A percentile compares a stretch with the other conserved stretches of the same genome.
Evolutionary conservation across 768 basidiomycete genomes (phyloP).

Genomic region (Boletellus sp.): DNA sequence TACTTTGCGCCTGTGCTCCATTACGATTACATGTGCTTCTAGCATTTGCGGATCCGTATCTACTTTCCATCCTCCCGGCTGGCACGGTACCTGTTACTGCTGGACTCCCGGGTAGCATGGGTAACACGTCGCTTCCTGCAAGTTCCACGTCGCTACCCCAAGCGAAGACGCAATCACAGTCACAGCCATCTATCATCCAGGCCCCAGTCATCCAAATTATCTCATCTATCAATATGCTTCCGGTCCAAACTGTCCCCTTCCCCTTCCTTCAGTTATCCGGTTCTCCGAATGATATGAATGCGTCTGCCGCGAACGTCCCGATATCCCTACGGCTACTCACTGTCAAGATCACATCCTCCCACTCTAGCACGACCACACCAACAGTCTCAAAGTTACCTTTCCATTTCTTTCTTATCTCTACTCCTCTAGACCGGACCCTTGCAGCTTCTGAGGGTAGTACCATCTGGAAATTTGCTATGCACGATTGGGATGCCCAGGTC

Average conservation of each 20-base stretch:
- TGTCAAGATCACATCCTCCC: conserved; percentile 39
- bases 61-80: conserved; percentile 70
- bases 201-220: conserved; percentile 66
- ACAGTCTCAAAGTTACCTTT: conserved; percentile 23
- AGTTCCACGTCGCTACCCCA: conserved; percentile 12
- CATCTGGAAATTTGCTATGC: conserved; percentile 74
- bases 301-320: conserved; percentile 21
- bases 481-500: conserved; percentile 74
- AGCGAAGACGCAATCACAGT: conserved; percentile 22
- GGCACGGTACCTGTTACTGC: conserved; percentile 47
- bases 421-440: conserved; percentile 67
- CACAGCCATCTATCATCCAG: conserved; percentile 39
- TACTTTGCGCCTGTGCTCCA: conserved; percentile 34
- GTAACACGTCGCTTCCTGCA: conserved; percentile 10
- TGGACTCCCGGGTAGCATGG: conserved; percentile 18
- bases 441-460: conserved; percentile 68
- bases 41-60: conserved; percentile 76
- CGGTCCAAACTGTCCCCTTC: conserved; percentile 60
- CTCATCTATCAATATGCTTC: conserved; percentile 62
- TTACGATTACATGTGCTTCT: conserved; percentile 36
- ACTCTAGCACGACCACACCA: conserved; percentile 35
- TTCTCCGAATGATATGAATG: conserved; percentile 8
- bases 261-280: conserved; percentile 46
- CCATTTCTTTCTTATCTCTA: conserved; percentile 59
- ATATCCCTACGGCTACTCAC: conserved; percentile 60